Evolutionary conservation across 768 basidiomycete genomes (phyloP).

Genomic region (Saitozyma sp.): DNA sequence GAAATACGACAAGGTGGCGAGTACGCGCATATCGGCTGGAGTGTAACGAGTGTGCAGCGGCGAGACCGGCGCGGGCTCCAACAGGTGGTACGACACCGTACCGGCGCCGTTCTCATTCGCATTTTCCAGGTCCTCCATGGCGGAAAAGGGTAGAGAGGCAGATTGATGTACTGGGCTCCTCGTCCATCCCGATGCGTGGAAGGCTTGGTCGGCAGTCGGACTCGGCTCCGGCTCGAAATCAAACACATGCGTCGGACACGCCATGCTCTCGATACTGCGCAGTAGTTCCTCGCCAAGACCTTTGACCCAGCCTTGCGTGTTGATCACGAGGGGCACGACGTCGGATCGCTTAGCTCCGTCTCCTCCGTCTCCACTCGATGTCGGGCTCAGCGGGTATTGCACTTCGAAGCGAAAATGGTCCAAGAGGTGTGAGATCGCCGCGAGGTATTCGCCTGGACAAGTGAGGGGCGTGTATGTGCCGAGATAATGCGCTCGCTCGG

Average conservation of each 20-base stretch:
- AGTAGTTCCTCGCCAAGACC: constrained; percentile 84
- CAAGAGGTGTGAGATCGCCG: constrained; percentile 66
- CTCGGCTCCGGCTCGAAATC: constrained; percentile 30
- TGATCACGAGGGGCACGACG: constrained; percentile 78
- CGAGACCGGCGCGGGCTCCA: constrained; percentile 60
- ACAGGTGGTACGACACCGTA: neutral
- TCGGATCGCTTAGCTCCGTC: constrained; percentile 57
- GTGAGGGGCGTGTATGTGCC: constrained; percentile 76
- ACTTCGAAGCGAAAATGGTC: constrained; percentile 62
- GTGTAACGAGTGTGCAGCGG: constrained; percentile 58
- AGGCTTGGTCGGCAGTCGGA: neutral
- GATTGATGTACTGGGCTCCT: constrained; percentile 19
- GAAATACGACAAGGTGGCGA: constrained; percentile 76
- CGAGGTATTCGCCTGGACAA: constrained; percentile 73
- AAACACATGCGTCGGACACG: constrained; percentile 65
- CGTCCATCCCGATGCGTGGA: constrained; percentile 19
- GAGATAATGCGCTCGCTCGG: constrained; percentile 74
- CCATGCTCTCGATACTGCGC: constrained; percentile 65
- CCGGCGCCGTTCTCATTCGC: too few species aligned
- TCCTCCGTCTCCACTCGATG: neutral
- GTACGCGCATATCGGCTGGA: constrained; percentile 69
- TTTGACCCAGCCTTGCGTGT: constrained; percentile 96
- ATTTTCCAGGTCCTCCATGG: too few species aligned
- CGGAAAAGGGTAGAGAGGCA: constrained; percentile 6
- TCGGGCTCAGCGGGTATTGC: constrained; percentile 50